Percentiles rank a stretch among this genome's conserved stretches.
These are phyloP conservation scores for Fusarium zealandicum DNA, from an alignment of 2,329 filamentous ascomycete species.

Conservation along the genomic window DNA sequence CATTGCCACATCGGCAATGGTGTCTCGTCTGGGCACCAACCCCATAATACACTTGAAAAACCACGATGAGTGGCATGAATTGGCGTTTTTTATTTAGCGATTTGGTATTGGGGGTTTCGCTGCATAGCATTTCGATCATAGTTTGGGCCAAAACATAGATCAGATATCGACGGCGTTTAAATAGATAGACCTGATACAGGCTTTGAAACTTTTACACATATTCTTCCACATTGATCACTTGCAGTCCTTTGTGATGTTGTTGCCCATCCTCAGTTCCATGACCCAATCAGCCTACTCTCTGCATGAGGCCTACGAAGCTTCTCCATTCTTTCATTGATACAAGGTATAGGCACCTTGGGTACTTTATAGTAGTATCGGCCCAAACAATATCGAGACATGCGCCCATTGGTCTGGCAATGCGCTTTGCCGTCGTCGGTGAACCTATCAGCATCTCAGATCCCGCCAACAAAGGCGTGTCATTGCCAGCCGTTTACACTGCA, in stretches of 20 bases:
- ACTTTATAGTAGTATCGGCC: too few relatives aligned
- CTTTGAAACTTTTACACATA: slow-evolving; percentile 5
- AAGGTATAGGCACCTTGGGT: not conserved
- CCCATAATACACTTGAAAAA: slow-evolving; percentile 29
- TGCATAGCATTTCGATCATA: slow-evolving; percentile 30
- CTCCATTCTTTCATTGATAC: not conserved
- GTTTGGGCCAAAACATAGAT: slow-evolving; percentile 24
- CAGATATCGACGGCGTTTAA: slow-evolving; percentile 24
- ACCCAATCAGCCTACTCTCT: too few relatives aligned
- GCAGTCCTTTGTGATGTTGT: too few relatives aligned
- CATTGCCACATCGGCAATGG: slow-evolving; percentile 8
- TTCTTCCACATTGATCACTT: too few relatives aligned
- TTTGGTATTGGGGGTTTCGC: slow-evolving; percentile 15
- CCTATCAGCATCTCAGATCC: not conserved
- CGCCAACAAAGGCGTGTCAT: slow-evolving; percentile 1
- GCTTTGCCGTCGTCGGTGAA: not conserved
- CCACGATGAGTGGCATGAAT: slow-evolving; percentile 20
- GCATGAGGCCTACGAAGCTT: not conserved
- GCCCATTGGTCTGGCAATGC: not conserved
- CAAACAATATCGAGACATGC: not conserved
- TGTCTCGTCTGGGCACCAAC: slow-evolving; percentile 27
- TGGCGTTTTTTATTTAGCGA: slow-evolving; percentile 37
- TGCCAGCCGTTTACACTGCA: slow-evolving; percentile 18
- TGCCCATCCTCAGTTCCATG: not conserved
- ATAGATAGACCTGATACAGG: slow-evolving; percentile 21